Conservation (phyloP, 31 red algal genomes). For the Bonnemaisonia californica region DNA sequence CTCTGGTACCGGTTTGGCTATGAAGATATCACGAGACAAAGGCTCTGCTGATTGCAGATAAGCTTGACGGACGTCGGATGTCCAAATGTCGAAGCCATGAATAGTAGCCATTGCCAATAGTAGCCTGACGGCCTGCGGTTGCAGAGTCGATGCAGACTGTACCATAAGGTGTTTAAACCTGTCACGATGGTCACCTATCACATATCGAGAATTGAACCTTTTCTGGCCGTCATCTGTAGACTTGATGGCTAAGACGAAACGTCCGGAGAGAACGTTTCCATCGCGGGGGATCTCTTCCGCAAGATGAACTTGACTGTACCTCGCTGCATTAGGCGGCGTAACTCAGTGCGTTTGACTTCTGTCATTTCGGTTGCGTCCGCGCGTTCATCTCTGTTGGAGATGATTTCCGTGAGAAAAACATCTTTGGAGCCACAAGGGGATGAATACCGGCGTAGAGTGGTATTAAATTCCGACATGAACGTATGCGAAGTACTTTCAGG, state of each 20-base stretch:
- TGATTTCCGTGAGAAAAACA: constrained; percentile 29
- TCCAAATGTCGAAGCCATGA: not conserved
- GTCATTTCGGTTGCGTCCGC: constrained; percentile 16
- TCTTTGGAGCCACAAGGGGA: not conserved
- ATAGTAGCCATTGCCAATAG: not conserved
- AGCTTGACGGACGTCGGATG: not conserved
- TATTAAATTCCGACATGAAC: not conserved
- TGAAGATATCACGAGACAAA: not conserved
- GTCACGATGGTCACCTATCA: not conserved
- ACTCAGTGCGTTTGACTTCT: constrained; percentile 7
- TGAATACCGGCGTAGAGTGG: not conserved
- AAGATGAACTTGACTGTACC: constrained; percentile 27
- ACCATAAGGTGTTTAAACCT: not conserved
- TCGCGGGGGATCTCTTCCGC: not conserved
- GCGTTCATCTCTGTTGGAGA: constrained; percentile 12
- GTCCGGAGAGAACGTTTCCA: no score
- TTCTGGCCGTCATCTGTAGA: not conserved
- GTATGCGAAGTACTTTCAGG: not conserved
- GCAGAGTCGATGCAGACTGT: not conserved
- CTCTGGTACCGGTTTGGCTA: not conserved
- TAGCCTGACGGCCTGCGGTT: not conserved
- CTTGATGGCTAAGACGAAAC: not conserved
- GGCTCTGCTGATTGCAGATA: not conserved
- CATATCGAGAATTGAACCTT: not conserved
- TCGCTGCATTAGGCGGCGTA: constrained; percentile 15